Evolutionary conservation across 2,329 filamentous ascomycete species (phyloP).

Genomic region (Fusarium protoensiforme): DNA sequence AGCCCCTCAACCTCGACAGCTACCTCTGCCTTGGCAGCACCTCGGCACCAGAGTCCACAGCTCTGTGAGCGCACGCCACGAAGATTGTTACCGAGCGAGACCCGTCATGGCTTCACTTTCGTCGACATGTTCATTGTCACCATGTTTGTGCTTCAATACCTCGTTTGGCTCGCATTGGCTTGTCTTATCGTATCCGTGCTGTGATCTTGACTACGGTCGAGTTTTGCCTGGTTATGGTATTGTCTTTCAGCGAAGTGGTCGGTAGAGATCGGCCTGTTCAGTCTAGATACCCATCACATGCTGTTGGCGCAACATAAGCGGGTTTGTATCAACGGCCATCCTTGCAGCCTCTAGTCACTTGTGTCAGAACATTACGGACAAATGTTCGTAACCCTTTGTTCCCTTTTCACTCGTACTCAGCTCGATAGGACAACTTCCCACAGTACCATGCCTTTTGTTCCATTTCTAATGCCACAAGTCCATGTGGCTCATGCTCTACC

Average conservation of each 20-base stretch:
- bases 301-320: background rate
- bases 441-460: background rate
- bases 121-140: background rate
- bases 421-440: background rate
- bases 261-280: background rate
- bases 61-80: background rate
- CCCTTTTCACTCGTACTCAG: background rate
- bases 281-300: background rate
- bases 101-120: background rate
- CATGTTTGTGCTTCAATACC: background rate
- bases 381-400: background rate
- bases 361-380: background rate
- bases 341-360: background rate
- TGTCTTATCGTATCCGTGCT: background rate
- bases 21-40: background rate
- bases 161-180: background rate
- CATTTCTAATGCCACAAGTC: background rate
- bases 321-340: background rate
- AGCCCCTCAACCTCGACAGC: background rate
- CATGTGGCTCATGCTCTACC: background rate
- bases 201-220: background rate
- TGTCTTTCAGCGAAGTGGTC: background rate
- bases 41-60: background rate
- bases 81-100: background rate
- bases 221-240: background rate